Evolutionary conservation across 306 rosid species (phyloP), one percentile per base, ranked within the genome.

Genomic region (Gillenia trifoliata): DNA sequence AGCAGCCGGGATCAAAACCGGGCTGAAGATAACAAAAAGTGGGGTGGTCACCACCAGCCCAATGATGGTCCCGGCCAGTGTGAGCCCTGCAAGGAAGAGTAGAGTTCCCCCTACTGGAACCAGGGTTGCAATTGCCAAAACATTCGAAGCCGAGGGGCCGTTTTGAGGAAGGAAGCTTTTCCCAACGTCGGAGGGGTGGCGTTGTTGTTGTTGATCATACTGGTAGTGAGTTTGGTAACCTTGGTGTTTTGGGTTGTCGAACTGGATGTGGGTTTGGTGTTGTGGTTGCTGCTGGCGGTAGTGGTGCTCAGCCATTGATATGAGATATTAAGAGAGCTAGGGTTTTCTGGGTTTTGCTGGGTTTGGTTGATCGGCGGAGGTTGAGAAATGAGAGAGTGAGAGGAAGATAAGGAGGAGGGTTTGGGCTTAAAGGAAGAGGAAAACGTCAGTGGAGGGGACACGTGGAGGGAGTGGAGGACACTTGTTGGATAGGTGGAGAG

Each of bases 11-110:
- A 90, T 17, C 66, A 90, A 59, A 10, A 88, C 63, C 0, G 96
- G 96, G 75, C 96, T 79, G 83, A 79, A 88, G 4, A 91, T 33
- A 15, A 88, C 61, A 20, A 91, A 68, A 15, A 88, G 82, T 6
- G 92, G 96, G 7, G 87, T 16, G 20, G 84, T 16, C 56, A 87
- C 15, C 1, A 89, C 80, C 28, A 91, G 83, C 4, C 84, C 86
- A 25, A 85, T 5, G 38, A 85, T 66, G 6, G 93, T 85, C 1
- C 59, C 89, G 23, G 73, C 23, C 7, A 87, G 79, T 4, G 81
- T 82, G 62, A 88, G 33, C 3, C 85, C 85, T 1, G 90, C 57
- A 43, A 91, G 68, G 47, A 85, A 7, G 71, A 91, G 87, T 23
- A 89, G 88, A 26, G 80, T 56, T 23, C 78, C 88, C 0, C 88